Percentiles rank a stretch among this genome's conserved stretches.
Conservation (phyloP, 1,139 yeast species). For the Taiozyma sp. region DNA sequence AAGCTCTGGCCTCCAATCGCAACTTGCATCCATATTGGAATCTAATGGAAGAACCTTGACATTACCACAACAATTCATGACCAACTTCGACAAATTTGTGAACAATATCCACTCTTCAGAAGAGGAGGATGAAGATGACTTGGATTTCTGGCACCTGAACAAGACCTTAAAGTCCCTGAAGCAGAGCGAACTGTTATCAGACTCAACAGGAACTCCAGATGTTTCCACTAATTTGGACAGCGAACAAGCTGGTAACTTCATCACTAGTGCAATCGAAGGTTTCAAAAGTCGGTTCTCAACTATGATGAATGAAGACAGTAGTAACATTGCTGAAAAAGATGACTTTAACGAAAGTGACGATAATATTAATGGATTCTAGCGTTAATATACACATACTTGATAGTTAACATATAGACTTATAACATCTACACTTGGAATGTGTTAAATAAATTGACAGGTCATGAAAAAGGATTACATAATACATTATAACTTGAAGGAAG, state of each 20-base stretch:
- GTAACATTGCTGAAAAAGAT: slow-evolving; percentile 1
- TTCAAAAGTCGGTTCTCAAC: slow-evolving; percentile 10
- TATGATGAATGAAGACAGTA: slow-evolving; percentile 3
- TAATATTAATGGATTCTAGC: slow-evolving; percentile 1
- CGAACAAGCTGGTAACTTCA: background rate
- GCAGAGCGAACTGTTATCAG: slow-evolving; percentile 5
- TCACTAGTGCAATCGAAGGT: slow-evolving; percentile 12
- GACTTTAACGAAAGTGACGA: slow-evolving; percentile 10
- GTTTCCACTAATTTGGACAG: background rate
- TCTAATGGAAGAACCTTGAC: slow-evolving; percentile 13
- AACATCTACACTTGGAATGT: background rate
- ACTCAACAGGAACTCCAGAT: slow-evolving; percentile 2
- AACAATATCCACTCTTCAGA: slow-evolving; percentile 14
- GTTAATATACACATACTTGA: background rate
- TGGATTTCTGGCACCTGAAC: slow-evolving; percentile 20
- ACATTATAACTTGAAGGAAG: background rate
- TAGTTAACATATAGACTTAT: background rate
- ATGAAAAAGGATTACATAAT: background rate
- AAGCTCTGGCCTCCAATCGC: background rate
- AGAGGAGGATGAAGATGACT: slow-evolving; percentile 17
- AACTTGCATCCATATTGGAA: background rate
- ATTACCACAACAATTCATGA: slow-evolving; percentile 22
- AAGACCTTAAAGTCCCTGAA: slow-evolving; percentile 14
- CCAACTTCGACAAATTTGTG: slow-evolving; percentile 22
- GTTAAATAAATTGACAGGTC: background rate